Percentiles rank a stretch among this genome's conserved stretches.
phyloP scores from a whole-genome alignment of 2,329 filamentous ascomycete species.

The Sarocladium oryzae region DNA sequence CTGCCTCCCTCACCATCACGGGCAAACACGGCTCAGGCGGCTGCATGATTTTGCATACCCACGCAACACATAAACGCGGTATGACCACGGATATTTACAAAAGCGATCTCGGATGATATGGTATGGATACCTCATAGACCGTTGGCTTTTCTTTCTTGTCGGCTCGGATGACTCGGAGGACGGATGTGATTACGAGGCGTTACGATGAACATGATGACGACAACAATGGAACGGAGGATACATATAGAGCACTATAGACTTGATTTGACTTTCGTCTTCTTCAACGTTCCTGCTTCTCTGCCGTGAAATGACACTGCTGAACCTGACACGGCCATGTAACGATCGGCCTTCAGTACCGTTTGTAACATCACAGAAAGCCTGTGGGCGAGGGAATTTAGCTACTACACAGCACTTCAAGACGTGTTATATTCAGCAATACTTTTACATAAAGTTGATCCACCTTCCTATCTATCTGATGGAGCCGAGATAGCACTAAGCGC shows the following conservation, averaged over 20 bases:
- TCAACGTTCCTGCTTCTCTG: neutral
- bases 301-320: too few relatives aligned
- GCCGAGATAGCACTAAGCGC: too few relatives aligned
- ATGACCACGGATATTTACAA: neutral
- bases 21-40: neutral
- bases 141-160: conserved; percentile 2
- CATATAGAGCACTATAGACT: conserved; percentile 8
- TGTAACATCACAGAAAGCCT: too few relatives aligned
- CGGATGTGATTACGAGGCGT: neutral
- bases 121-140: conserved; percentile 7
- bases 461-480: too few relatives aligned
- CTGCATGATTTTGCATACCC: too few relatives aligned
- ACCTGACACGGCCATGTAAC: too few relatives aligned
- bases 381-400: too few relatives aligned
- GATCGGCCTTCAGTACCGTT: too few relatives aligned
- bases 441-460: too few relatives aligned
- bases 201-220: conserved; percentile 2
- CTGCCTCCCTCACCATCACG: neutral
- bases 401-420: too few relatives aligned
- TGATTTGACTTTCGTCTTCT: conserved; percentile 6
- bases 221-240: neutral
- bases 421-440: too few relatives aligned
- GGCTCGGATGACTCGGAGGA: neutral
- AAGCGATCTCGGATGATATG: neutral
- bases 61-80: neutral